phyloP scores from a whole-genome alignment of 2,329 filamentous ascomycete genomes.

The Penicillium sp. region DNA sequence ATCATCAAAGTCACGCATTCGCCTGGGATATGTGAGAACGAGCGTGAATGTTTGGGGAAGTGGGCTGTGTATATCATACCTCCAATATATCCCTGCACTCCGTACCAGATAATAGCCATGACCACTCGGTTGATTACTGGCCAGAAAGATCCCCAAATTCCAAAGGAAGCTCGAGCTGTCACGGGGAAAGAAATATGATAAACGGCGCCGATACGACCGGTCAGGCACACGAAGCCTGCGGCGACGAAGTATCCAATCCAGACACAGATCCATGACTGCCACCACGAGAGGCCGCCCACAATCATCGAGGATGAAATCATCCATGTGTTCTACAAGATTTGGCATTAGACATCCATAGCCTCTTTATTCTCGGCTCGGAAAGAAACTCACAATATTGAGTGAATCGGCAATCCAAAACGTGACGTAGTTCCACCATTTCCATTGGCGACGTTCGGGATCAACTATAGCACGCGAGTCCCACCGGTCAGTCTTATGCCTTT shows the following conservation, averaged over 20 bases:
- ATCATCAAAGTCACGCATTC: slow-evolving; percentile 88
- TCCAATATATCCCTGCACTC: slow-evolving; percentile 70
- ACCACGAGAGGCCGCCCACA: slow-evolving; percentile 74
- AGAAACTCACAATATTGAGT: slow-evolving; percentile 63
- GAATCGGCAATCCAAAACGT: slow-evolving; percentile 82
- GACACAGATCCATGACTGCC: slow-evolving; percentile 86
- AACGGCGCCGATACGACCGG: slow-evolving; percentile 75
- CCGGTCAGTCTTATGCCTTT: slow-evolving; percentile 5
- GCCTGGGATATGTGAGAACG: slow-evolving; percentile 40
- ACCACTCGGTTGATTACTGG: slow-evolving; percentile 84
- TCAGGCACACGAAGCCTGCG: slow-evolving; percentile 68
- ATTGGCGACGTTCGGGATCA: slow-evolving; percentile 72
- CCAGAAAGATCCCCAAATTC: slow-evolving; percentile 85
- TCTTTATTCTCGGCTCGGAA: neutral
- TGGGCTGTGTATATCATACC: slow-evolving; percentile 31
- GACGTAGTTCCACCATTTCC: slow-evolving; percentile 83
- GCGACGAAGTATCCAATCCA: slow-evolving; percentile 81
- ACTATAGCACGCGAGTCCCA: slow-evolving; percentile 49
- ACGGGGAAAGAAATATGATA: slow-evolving; percentile 92
- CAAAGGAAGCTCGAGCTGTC: slow-evolving; percentile 70
- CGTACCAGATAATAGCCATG: slow-evolving; percentile 85
- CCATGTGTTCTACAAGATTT: slow-evolving; percentile 65
- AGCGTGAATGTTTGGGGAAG: neutral
- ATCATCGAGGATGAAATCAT: slow-evolving; percentile 88
- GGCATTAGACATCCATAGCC: slow-evolving; percentile 1